phyloP scores from a whole-genome alignment of 139 green algal genomes.

The Mesotaenium endlicherianum region DNA sequence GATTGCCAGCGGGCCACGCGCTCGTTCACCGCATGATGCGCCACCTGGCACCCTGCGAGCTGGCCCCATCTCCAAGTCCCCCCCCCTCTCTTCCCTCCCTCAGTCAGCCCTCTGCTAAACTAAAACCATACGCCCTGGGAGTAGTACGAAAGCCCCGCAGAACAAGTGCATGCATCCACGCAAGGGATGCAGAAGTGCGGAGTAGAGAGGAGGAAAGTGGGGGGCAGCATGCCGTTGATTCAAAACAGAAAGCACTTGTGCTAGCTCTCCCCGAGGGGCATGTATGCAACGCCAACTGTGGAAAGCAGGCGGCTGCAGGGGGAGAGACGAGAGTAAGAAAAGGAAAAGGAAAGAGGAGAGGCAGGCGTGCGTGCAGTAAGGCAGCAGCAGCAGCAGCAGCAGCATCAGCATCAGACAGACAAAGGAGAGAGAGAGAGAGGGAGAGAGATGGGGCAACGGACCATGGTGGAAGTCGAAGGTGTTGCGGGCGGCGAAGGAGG shows the following conservation, averaged over 20 bases:
- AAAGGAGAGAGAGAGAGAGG: slow-evolving; percentile 10
- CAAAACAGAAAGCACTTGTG: background rate
- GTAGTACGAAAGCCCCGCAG: background rate
- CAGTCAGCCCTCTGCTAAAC: background rate
- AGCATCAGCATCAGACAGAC: background rate
- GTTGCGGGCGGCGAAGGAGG: slow-evolving; percentile 7
- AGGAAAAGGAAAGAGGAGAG: background rate
- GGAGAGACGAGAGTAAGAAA: background rate
- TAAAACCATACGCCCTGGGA: background rate
- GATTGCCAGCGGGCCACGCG: background rate
- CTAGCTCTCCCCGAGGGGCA: too few relatives aligned
- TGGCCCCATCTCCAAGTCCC: background rate
- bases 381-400: background rate
- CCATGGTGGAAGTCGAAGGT: slow-evolving; percentile 50
- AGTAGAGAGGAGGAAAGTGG: background rate
- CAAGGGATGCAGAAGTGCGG: background rate
- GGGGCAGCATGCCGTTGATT: background rate
- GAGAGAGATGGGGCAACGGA: background rate
- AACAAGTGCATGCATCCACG: background rate
- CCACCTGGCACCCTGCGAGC: background rate
- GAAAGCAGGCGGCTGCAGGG: background rate
- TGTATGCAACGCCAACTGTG: too few relatives aligned
- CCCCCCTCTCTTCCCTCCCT: background rate
- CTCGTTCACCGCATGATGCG: background rate
- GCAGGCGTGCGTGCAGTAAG: background rate